Base-by-base conservation (phyloP, 768 basidiomycete genomes). In the Leccinum olivaceopallidum region DNA sequence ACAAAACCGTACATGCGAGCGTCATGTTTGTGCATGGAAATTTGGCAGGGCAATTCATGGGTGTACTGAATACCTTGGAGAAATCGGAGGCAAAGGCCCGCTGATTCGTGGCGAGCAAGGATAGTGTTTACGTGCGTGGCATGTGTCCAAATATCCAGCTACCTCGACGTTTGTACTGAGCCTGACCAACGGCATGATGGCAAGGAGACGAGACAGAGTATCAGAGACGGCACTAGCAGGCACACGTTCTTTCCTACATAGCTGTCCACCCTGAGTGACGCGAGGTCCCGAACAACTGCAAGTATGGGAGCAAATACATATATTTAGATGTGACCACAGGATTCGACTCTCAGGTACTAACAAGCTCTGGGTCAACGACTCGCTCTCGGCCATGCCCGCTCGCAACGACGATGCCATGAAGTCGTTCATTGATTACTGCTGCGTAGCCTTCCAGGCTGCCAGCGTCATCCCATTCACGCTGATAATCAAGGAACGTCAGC, bases 31-130 rank as follows among this genome's bases (percentile, higher is more conserved):
- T 10, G n/a, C n/a, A 44, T n/a, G 10, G 22, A 2, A 6, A 3
- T 24, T 16, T 36, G 12, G 34, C 8, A 37, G 13, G n/a, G n/a
- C 16, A 20, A 12, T 22, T 48, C 53, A 42, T n/a, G 39, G 6
- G 18, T 16, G 18, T 14, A 34, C 22, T 58, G 64, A 24, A 42
- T 63, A 83, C 86, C 78, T 84, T 81, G 55, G 85, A 85, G 66
- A 89, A 83, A 61, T 86, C 81, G 18, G 79, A 73, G 32, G 74
- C 65, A 58, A 80, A 78, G 5, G 66, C 67, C 61, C 74, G 7
- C 63, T 67, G 32, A 49, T 44, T 51, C 18, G 34, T 24, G 9
- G 34, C 26, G 24, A 28, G 22, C 18, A 10, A 42, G 18, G 42
- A 61, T n/a, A 57, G 49, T 13, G 5, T 39, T 30, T 28, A n/a